Evolutionary conservation across 176 grass and related monocot species (phyloP).

Genomic region (Oryza longistaminata): DNA sequence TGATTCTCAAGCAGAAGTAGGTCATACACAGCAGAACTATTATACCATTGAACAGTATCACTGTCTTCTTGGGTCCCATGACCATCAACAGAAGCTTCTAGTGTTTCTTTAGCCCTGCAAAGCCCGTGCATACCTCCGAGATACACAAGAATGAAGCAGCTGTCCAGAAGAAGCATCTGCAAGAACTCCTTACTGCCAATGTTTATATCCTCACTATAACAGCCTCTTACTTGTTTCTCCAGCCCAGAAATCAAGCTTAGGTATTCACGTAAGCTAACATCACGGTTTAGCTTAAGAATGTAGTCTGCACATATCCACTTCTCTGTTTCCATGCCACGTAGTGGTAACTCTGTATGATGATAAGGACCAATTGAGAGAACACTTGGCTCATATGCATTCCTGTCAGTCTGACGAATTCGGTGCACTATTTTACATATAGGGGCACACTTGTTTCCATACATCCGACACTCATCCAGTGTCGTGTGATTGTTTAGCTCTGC

Average conservation of each 20-base stretch:
- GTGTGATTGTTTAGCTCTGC: background rate
- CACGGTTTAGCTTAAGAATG: background rate
- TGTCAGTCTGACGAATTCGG: background rate
- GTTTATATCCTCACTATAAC: background rate
- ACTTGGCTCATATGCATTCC: background rate
- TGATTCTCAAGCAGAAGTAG: background rate
- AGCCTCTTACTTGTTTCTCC: too few relatives aligned
- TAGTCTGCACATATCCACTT: slow-evolving; percentile 20
- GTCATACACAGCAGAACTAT: slow-evolving; percentile 20
- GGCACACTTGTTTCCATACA: background rate
- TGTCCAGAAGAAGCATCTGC: slow-evolving; percentile 12
- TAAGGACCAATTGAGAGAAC: background rate
- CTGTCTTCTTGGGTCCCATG: too few relatives aligned
- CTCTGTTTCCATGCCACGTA: background rate
- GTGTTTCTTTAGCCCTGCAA: background rate
- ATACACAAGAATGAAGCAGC: slow-evolving; percentile 2
- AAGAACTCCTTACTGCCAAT: background rate
- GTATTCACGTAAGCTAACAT: background rate
- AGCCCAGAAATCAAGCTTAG: background rate
- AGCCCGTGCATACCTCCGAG: fast-evolving
- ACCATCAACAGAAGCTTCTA: background rate
- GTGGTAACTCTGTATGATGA: background rate
- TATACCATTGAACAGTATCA: background rate
- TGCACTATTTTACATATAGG: background rate
- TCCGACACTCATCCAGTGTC: background rate